These are phyloP conservation scores for Knufia fluminis DNA, from an alignment of 2,329 filamentous ascomycete genomes.

Conservation along the genomic window DNA sequence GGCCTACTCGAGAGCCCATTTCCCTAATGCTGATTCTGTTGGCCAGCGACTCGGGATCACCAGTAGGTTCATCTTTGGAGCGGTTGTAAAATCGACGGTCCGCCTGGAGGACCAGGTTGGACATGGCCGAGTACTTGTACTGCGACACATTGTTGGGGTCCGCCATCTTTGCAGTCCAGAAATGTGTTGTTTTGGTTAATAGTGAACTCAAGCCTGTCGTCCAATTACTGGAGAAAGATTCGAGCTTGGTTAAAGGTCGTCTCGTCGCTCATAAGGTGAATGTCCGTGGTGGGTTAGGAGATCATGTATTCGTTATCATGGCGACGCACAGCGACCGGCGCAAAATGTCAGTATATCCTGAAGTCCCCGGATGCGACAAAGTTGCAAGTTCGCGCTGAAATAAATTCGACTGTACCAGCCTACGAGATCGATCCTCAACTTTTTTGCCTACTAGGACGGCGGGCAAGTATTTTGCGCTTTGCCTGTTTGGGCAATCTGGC, in stretches of 20 bases:
- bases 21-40: constrained; percentile 87
- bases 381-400: background rate
- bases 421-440: background rate
- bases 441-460: no score
- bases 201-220: background rate
- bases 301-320: background rate
- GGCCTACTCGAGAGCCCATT: constrained; percentile 79
- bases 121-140: constrained; percentile 99
- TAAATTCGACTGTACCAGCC: background rate
- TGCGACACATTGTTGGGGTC: constrained; percentile 72
- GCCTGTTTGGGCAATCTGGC: background rate
- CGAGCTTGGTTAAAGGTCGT: background rate
- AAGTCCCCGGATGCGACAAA: background rate
- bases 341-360: background rate
- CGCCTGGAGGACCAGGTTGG: constrained; percentile 99
- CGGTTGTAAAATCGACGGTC: constrained; percentile 92
- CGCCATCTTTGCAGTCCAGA: constrained; percentile 49
- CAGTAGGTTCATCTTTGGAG: constrained; percentile 87
- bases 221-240: no score
- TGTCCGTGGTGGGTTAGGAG: background rate
- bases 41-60: constrained; percentile 93
- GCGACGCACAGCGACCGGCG: background rate
- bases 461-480: background rate
- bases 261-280: no score
- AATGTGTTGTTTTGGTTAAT: background rate